Base-by-base conservation (phyloP, 352 stramenopile species). In the Globisporangium camurandrum region DNA sequence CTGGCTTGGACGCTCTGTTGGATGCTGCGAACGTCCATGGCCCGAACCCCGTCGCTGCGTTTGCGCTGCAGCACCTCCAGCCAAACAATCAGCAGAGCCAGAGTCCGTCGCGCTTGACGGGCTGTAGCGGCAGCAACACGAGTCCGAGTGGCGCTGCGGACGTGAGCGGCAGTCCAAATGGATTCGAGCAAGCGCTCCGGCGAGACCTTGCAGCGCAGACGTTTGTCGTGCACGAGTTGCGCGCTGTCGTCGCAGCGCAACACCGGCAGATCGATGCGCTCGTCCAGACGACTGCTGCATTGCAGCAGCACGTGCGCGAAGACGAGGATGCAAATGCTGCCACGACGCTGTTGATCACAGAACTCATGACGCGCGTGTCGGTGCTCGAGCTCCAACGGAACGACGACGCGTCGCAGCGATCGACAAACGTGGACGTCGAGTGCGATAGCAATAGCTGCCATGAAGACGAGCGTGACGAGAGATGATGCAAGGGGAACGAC, bases 311-410 rank as follows among this genome's bases (percentile, higher is more conserved):
- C 51, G 53, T 92, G 30, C 63, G 88, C 4, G 78, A 89, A 46
- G 77, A 89, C 41, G 77, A 90, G 53, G 78, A 92, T 44, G 61
- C 84, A 30, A 88, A 88, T 57, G 76, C 81, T 57, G 81, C 89
- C 63, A 92, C 81, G 46, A 90, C 81, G 70, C 70, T 88, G 26
- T 60, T 92, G 9, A 86, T 92, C 54, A 92, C 75, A 43, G 75
- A 92, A 52, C 62, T 92, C 51, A 89, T 92, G 78, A 92, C 78
- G 23, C 78, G 81, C 42, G 75, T 92, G 27, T 90, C 81, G 20
- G 54, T 85, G 52, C 70, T 92, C 20, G 81, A 92, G 43, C 51
- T 92, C 31, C 64, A 82, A 31, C 69, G 71, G 31, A 59, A 72
- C 19, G 54, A n/a, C 50, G 39, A 37, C 65, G n/a, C 40, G n/a